Conservation (phyloP, 2,329 filamentous ascomycete genomes). For the Aspergillus ruber region DNA sequence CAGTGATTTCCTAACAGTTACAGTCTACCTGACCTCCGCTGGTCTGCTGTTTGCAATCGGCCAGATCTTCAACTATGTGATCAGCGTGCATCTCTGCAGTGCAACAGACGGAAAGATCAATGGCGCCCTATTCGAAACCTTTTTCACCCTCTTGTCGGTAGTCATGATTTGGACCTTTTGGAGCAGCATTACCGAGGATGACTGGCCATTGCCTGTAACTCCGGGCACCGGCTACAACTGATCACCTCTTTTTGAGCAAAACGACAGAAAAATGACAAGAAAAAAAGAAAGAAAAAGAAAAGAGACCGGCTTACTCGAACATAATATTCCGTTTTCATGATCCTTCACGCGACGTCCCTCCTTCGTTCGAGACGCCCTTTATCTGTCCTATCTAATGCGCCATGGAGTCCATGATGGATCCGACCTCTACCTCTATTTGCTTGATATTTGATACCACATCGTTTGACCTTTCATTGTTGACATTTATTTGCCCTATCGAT, state of each 20-base stretch:
- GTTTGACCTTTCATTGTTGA: constrained; percentile 7
- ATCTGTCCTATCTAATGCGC: background rate
- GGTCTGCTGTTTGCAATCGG: constrained; percentile 80
- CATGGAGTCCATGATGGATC: constrained; percentile 1
- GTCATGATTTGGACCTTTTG: constrained; percentile 88
- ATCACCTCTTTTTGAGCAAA: background rate
- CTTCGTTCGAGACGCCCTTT: background rate
- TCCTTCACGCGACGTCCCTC: background rate
- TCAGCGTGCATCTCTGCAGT: constrained; percentile 84
- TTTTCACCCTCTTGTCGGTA: constrained; percentile 84
- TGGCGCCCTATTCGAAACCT: constrained; percentile 82
- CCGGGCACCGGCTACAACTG: constrained; percentile 25
- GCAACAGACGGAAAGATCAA: constrained; percentile 82
- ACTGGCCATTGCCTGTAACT: constrained; percentile 65
- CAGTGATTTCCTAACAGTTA: constrained; percentile 7
- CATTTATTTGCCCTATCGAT: background rate
- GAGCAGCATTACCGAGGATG: constrained; percentile 98
- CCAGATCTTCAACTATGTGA: constrained; percentile 92
- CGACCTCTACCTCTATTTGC: background rate
- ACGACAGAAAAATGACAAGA: no score
- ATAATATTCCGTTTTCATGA: constrained; percentile 1
- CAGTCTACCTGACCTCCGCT: constrained; percentile 68
- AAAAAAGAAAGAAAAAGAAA: no score
- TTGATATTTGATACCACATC: constrained; percentile 10
- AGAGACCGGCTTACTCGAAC: background rate